Percentiles rank a stretch among this genome's conserved stretches.
These are phyloP conservation scores for Cyanidioschyzon merolae DNA, from an alignment of 23 red algal species.

Conservation along the genomic window DNA sequence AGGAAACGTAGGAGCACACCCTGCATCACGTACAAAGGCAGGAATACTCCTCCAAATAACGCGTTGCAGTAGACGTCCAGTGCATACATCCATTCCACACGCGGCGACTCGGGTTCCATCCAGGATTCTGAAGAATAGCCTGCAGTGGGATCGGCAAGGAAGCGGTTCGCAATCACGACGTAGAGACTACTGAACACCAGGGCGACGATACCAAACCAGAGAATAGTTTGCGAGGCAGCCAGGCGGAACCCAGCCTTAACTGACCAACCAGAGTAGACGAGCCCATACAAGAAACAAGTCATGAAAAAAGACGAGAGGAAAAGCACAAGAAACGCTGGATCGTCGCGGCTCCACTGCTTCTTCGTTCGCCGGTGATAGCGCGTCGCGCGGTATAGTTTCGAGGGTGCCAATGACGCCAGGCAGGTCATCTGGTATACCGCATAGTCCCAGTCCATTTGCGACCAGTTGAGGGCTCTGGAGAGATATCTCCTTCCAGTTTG, in stretches of 20 bases:
- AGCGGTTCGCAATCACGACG: conserved; percentile 41
- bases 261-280: not conserved
- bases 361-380: conserved; percentile 97
- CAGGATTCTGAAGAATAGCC: not conserved
- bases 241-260: too few relatives aligned
- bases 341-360: conserved; percentile 98
- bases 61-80: conserved; percentile 97
- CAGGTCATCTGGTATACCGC: conserved; percentile 88
- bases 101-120: not conserved
- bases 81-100: conserved; percentile 97
- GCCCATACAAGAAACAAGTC: not conserved
- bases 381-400: conserved; percentile 72
- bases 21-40: conserved; percentile 62
- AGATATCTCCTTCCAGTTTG: not conserved
- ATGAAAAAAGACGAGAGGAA: not conserved
- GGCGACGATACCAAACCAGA: conserved; percentile 20
- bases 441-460: conserved; percentile 93
- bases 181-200: not conserved
- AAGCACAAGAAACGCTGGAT: conserved; percentile 17
- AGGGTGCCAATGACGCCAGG: conserved; percentile 55
- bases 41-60: conserved; percentile 56
- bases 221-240: conserved; percentile 32
- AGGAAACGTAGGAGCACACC: conserved; percentile 62
- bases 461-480: not conserved
- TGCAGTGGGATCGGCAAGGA: conserved; percentile 37